These are phyloP conservation scores for Saccharum officinarum DNA, from an alignment of 176 grass and related monocot species.

Conservation along the genomic window DNA sequence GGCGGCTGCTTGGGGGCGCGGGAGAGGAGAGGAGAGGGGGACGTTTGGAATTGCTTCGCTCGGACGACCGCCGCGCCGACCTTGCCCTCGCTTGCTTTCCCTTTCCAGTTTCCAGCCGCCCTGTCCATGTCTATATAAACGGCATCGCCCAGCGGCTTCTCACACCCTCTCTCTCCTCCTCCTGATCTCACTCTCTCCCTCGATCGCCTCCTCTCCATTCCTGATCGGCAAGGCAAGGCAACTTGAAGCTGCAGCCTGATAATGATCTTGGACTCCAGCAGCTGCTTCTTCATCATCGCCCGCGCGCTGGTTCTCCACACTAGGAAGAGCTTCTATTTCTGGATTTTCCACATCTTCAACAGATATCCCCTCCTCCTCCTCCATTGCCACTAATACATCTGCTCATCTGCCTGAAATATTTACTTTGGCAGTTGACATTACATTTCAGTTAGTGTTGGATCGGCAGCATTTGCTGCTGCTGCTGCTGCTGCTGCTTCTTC, in stretches of 20 bases:
- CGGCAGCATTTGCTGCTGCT: neutral
- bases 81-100: too few species aligned
- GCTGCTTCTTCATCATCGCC: constrained; percentile 31
- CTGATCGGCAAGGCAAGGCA: neutral
- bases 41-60: constrained; percentile 47
- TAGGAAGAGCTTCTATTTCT: constrained; percentile 81
- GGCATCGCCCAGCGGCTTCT: too few species aligned
- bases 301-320: constrained; percentile 41
- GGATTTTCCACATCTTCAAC: constrained; percentile 88
- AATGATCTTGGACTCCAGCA: constrained; percentile 54
- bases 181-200: neutral
- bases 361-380: constrained; percentile 11
- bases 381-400: neutral
- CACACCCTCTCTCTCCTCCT: neutral
- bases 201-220: neutral
- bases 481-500: too few species aligned
- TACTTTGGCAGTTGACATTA: constrained; percentile 7
- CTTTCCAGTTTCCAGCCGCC: neutral
- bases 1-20: constrained; percentile 23
- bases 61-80: neutral
- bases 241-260: constrained; percentile 21
- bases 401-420: constrained; percentile 44
- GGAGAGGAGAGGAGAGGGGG: too few species aligned
- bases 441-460: neutral
- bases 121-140: constrained; percentile 19